Evolutionary conservation across 768 basidiomycete species (phyloP).

Genomic region (Naganishia onofrii): DNA sequence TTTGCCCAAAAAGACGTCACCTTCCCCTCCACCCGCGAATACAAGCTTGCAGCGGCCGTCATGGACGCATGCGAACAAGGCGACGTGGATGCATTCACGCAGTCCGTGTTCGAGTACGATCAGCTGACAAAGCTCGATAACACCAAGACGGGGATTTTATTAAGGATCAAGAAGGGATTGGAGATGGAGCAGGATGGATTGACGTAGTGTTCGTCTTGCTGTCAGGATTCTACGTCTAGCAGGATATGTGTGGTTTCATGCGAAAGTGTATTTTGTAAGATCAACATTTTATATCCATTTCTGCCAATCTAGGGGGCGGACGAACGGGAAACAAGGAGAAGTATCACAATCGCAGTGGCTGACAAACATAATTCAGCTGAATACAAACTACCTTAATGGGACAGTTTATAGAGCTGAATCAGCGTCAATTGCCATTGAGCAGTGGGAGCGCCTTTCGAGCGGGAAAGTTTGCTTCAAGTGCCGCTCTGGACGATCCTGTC

Average conservation of each 20-base stretch:
- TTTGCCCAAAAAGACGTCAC: constrained; percentile 80
- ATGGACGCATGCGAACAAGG: constrained; percentile 73
- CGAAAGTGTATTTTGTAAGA: too few species aligned
- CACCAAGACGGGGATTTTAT: constrained; percentile 88
- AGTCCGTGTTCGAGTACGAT: constrained; percentile 85
- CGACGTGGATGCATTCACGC: constrained; percentile 72
- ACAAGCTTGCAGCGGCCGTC: constrained; percentile 75
- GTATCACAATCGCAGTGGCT: too few species aligned
- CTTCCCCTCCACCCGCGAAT: constrained; percentile 84
- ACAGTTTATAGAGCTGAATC: too few species aligned
- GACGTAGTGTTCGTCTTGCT: constrained; percentile 41
- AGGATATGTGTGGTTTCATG: too few species aligned
- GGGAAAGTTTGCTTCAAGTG: neutral
- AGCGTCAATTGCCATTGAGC: too few species aligned
- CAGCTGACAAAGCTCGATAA: constrained; percentile 88
- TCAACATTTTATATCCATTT: too few species aligned
- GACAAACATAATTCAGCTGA: too few species aligned
- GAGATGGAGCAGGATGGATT: constrained; percentile 59
- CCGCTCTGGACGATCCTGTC: too few species aligned
- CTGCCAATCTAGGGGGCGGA: too few species aligned
- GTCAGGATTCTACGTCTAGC: neutral
- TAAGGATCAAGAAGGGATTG: constrained; percentile 82
- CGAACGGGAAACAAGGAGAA: too few species aligned
- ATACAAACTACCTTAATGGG: too few species aligned
- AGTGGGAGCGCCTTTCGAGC: too few species aligned